Conservation (phyloP, 352 stramenopile species). For the Phytophthora chlamydospora region DNA sequence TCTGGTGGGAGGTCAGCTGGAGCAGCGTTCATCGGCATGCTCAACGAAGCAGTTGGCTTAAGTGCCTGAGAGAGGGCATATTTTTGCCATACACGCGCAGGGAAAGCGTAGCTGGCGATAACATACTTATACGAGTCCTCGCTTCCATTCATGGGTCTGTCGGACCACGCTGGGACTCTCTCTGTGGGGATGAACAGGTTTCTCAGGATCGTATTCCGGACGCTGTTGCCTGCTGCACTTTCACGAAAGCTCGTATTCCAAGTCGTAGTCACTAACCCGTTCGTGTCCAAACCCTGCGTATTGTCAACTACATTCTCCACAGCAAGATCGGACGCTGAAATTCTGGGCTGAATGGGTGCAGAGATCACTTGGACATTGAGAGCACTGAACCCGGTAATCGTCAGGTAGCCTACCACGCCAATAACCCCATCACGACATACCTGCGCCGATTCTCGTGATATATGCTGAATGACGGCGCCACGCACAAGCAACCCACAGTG, state of each 20-base stretch:
- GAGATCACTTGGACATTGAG: conserved; percentile 12
- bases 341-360: not conserved
- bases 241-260: conserved; percentile 3
- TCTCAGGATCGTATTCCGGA: conserved; percentile 3
- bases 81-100: conserved; percentile 4
- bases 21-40: not conserved
- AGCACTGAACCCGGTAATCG: conserved; percentile 8
- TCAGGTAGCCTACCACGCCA: conserved; percentile 5
- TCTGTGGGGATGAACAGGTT: conserved; percentile 2
- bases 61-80: not conserved
- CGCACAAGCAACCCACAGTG: not conserved
- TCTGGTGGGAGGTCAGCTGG: not conserved
- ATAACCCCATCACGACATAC: conserved; percentile 2
- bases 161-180: conserved; percentile 5
- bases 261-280: not conserved
- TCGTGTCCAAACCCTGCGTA: no score
- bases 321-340: not conserved
- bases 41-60: not conserved
- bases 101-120: conserved; percentile 2
- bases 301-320: conserved; percentile 1
- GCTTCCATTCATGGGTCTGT: no score
- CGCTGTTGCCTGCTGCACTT: not conserved
- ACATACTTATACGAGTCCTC: conserved; percentile 8
- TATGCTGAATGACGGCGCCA: conserved; percentile 6
- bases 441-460: conserved; percentile 4